phyloP scores from a whole-genome alignment of 2,329 filamentous ascomycete genomes.

The Reticulascus tulasneorum region DNA sequence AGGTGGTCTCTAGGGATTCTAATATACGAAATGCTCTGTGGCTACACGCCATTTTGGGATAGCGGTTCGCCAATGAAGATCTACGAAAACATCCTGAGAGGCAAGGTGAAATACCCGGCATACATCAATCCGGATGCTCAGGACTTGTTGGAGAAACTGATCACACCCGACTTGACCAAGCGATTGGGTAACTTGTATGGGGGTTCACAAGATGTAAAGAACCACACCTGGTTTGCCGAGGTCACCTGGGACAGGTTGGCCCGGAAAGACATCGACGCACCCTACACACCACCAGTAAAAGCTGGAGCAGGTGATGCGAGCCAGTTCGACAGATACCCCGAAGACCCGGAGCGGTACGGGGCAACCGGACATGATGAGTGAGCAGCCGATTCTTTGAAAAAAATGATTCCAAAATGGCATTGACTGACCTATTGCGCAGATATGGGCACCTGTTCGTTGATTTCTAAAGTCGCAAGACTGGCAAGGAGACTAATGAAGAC shows the following conservation, averaged over 20 bases:
- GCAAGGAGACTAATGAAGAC: too few species aligned
- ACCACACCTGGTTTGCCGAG: constrained; percentile 92
- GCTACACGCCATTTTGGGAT: constrained; percentile 99
- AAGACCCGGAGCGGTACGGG: constrained; percentile 93
- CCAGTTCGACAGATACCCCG: constrained; percentile 96
- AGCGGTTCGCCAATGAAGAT: constrained; percentile 97
- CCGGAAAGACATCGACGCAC: constrained; percentile 96
- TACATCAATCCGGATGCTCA: constrained; percentile 95
- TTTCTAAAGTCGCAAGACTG: constrained; percentile 56
- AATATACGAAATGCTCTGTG: constrained; percentile 99
- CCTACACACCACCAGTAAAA: constrained; percentile 93
- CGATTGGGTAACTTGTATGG: constrained; percentile 90
- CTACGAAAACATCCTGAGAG: constrained; percentile 97
- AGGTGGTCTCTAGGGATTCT: constrained; percentile 99
- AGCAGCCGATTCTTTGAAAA: constrained; percentile 44
- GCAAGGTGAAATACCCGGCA: constrained; percentile 91
- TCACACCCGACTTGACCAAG: constrained; percentile 93
- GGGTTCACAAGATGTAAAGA: constrained; percentile 88
- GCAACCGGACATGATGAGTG: constrained; percentile 77
- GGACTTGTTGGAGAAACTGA: constrained; percentile 85
- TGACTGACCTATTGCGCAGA: constrained; percentile 35
- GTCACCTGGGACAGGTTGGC: constrained; percentile 95
- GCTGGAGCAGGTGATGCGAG: constrained; percentile 92
- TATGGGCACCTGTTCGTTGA: constrained; percentile 72
- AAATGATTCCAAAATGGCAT: neutral